Conservation (phyloP, 257 asterid species). For the Paraleonurus japonicus region DNA sequence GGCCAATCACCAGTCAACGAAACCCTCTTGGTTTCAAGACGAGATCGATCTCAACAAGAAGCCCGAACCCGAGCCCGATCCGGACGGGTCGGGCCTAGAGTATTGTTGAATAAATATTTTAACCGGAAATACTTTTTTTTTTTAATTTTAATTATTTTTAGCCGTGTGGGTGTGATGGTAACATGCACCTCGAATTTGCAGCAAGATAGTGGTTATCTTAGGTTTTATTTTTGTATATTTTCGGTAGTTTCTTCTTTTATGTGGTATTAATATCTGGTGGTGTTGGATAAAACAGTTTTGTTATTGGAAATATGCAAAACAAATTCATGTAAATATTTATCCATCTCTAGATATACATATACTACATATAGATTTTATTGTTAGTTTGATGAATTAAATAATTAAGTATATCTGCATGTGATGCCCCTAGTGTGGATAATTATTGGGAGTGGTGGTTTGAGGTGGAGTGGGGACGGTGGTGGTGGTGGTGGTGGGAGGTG, state of each 20-base stretch:
- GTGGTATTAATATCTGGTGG: not conserved
- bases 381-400: too few species aligned
- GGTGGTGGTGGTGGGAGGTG: not conserved
- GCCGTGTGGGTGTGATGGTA: constrained; percentile 23
- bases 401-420: too few species aligned
- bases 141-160: not conserved
- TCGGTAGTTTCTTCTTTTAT: not conserved
- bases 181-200: constrained; percentile 27
- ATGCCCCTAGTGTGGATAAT: not conserved
- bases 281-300: constrained; percentile 27
- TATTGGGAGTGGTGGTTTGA: not conserved
- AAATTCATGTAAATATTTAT: constrained; percentile 20
- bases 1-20: constrained; percentile 27
- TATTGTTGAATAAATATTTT: constrained; percentile 22
- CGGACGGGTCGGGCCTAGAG: constrained; percentile 25
- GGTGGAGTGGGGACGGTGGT: not conserved
- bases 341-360: not conserved
- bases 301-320: not conserved
- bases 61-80: constrained; percentile 39
- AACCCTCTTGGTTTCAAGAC: constrained; percentile 55
- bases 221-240: constrained; percentile 20
- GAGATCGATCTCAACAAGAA: constrained; percentile 52
- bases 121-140: not conserved
- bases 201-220: constrained; percentile 15
- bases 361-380: too few species aligned